Base-by-base conservation (phyloP, 78 protist species). In the Dictyostelium firmibasis region DNA sequence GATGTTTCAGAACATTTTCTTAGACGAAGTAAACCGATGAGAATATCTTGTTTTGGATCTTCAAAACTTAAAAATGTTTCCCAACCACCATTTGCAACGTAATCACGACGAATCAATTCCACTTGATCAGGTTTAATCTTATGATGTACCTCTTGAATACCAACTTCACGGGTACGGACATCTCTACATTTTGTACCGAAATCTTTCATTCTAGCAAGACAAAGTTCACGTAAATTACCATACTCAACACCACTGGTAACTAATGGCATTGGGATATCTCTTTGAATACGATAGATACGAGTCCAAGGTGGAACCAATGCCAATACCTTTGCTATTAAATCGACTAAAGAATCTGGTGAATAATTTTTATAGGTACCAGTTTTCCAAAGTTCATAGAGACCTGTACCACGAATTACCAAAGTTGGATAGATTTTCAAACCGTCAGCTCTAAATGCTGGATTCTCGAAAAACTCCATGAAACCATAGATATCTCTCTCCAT, bases 241-340 rank as follows among this genome's bases (percentile, higher is more conserved):
- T 93, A 47, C 84, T 98, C 99, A 14, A 98, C 99, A 44, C 99
- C 99, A 8, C 93, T 38, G 2, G 98, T 53, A 20, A 99, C 99
- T 86, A 98, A 93, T 5, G 99, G 99, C 98, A 98, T 94, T 20
- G 99, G 99, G n/a, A 99, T 98, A 88, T 99, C 99, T 4, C 98
- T 91, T 87, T 98, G 98, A 25, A 98, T 95, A 57, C 99, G 93
- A 97, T 98, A 98, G 47, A 99, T 72, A 50, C 99, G 93, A 8
- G 97, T 97, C 99, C 99, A 99, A 3, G 99, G 99, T 25, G 99
- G 99, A 10, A 97, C 98, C 20, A 96, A 84, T 1, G 97, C 89
- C 50, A 98, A 83, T 27, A 97, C 75, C 64, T 87, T 70, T 11
- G 99, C 99, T 27, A 98, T 91, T 16, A 96, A 31, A 35, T 95